Conservation (phyloP, 2,329 filamentous ascomycete genomes). For the Cercospora sp. region DNA sequence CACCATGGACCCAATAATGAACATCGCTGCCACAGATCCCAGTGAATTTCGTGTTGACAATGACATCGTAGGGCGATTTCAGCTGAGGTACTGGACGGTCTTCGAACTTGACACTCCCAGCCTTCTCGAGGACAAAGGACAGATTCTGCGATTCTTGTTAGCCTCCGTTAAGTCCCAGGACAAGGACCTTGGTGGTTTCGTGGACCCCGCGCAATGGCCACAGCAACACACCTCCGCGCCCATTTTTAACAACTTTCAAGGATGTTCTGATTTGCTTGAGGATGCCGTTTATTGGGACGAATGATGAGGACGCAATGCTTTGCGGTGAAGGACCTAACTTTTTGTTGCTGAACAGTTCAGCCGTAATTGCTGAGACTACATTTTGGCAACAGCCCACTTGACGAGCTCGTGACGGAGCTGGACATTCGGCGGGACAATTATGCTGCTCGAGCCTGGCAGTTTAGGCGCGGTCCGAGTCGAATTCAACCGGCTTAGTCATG, state of each 20-base stretch:
- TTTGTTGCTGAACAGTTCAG: conserved; percentile 15
- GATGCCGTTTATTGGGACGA: not conserved
- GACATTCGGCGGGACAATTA: conserved; percentile 7
- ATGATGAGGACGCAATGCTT: not conserved
- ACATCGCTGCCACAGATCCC: conserved; percentile 80
- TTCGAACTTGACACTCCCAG: conserved; percentile 70
- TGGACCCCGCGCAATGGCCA: not conserved
- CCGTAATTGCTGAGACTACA: conserved; percentile 16
- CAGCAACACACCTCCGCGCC: conserved; percentile 10
- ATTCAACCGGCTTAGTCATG: conserved; percentile 13
- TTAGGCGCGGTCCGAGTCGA: conserved; percentile 4
- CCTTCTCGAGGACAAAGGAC: conserved; percentile 80
- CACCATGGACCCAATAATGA: conserved; percentile 55
- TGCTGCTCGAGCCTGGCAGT: conserved; percentile 1
- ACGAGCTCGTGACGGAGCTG: conserved; percentile 12
- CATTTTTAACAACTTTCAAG: conserved; percentile 1
- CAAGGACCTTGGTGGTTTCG: conserved; percentile 6
- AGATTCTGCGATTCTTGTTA: conserved; percentile 60
- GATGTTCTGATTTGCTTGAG: not conserved
- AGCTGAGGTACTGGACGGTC: conserved; percentile 73
- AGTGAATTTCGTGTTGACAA: conserved; percentile 67
- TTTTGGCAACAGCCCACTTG: conserved; percentile 9
- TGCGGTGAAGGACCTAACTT: not conserved
- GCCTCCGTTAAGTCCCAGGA: not conserved
- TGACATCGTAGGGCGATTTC: conserved; percentile 68